A percentile compares a stretch with the other conserved stretches of the same genome.
phyloP scores from a whole-genome alignment of 2,329 filamentous ascomycete genomes.

The Nigrospora sphaerica region DNA sequence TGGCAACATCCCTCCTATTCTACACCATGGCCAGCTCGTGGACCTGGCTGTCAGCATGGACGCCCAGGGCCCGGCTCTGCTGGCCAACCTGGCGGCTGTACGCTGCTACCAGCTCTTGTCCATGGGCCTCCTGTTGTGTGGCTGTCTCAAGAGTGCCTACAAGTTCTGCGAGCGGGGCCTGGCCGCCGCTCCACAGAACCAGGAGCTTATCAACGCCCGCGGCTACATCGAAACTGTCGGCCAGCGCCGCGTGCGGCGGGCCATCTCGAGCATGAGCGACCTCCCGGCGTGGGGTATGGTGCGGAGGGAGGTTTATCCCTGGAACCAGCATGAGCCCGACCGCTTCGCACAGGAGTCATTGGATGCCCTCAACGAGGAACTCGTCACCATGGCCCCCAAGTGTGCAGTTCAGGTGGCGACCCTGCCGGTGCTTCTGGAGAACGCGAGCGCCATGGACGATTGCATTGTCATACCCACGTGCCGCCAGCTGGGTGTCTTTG shows the following conservation, averaged over 20 bases:
- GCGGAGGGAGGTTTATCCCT: constrained; percentile 63
- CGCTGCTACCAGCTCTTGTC: constrained; percentile 54
- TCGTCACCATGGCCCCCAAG: constrained; percentile 67
- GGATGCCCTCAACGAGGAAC: constrained; percentile 61
- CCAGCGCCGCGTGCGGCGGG: constrained; percentile 36
- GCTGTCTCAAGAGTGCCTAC: constrained; percentile 61
- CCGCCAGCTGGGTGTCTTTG: constrained; percentile 84
- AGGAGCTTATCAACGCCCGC: constrained; percentile 46
- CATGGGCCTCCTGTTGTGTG: constrained; percentile 53
- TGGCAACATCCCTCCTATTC: constrained; percentile 33
- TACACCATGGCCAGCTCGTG: constrained; percentile 35
- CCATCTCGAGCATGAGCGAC: constrained; percentile 40
- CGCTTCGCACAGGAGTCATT: constrained; percentile 65
- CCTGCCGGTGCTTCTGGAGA: constrained; percentile 63
- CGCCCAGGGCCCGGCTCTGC: constrained; percentile 17
- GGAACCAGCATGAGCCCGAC: constrained; percentile 63
- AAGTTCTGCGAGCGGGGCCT: constrained; percentile 59
- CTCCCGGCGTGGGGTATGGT: constrained; percentile 66
- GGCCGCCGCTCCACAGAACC: constrained; percentile 44
- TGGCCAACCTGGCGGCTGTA: constrained; percentile 34
- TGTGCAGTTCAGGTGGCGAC: constrained; percentile 71
- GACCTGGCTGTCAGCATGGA: constrained; percentile 9
- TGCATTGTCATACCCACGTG: constrained; percentile 50
- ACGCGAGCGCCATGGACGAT: constrained; percentile 40
- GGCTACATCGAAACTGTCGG: constrained; percentile 47